phyloP scores from a whole-genome alignment of 345 rosid genomes.

The Rhizophora mangle region DNA sequence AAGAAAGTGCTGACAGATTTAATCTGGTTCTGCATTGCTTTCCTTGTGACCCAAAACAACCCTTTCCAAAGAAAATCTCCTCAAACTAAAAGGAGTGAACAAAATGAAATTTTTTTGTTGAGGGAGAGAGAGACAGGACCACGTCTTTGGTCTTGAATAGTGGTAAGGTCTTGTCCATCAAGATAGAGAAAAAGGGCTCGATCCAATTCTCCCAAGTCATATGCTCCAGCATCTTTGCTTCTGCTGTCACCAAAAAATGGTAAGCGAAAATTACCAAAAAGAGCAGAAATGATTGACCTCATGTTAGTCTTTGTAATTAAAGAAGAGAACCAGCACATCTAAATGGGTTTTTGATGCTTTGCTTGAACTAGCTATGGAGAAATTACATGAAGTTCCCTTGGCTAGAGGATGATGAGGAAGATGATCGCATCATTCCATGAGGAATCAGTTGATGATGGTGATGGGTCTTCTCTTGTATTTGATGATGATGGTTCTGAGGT shows the following conservation, averaged over 20 bases:
- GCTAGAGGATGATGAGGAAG: conserved; percentile 41
- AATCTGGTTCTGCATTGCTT: conserved; percentile 53
- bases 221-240: conserved; percentile 42
- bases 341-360: conserved; percentile 1
- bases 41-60: conserved; percentile 46
- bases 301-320: not conserved
- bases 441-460: conserved; percentile 32
- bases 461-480: conserved; percentile 19
- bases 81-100: not conserved
- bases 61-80: conserved; percentile 31
- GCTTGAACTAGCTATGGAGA: not conserved
- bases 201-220: conserved; percentile 91
- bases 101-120: not conserved
- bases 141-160: conserved; percentile 74
- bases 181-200: conserved; percentile 91
- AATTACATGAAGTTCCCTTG: conserved; percentile 64
- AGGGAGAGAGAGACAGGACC: conserved; percentile 15
- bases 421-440: conserved; percentile 49
- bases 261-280: not conserved
- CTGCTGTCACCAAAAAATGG: conserved; percentile 15
- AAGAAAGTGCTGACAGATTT: conserved; percentile 49
- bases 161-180: conserved; percentile 72
- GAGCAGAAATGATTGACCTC: not conserved
- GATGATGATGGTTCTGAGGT: conserved; percentile 30
- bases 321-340: not conserved